phyloP scores from a whole-genome alignment of 106 monocot genomes.

The Chionographis japonica region DNA sequence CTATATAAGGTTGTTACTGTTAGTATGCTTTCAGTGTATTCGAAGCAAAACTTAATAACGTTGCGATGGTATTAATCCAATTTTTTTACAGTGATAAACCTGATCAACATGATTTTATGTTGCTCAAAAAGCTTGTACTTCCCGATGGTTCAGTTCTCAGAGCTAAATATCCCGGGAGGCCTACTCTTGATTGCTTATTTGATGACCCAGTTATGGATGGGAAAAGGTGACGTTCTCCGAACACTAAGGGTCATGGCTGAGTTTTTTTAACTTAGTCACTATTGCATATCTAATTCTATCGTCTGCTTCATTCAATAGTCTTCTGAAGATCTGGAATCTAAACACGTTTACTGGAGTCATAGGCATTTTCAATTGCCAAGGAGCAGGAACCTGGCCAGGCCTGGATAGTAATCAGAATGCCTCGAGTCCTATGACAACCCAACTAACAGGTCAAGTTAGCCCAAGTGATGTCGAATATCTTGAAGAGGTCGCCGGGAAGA shows the following conservation, averaged over 20 bases:
- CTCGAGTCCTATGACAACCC: background rate
- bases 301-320: constrained; percentile 9
- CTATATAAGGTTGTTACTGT: constrained; percentile 26
- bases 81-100: constrained; percentile 38
- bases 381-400: constrained; percentile 44
- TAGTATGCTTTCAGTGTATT: background rate
- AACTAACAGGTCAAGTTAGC: constrained; percentile 18
- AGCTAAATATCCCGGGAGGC: constrained; percentile 47
- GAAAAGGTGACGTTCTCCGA: constrained; percentile 14
- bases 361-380: constrained; percentile 53
- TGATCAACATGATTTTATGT: constrained; percentile 33
- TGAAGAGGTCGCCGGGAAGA: constrained; percentile 28
- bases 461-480: constrained; percentile 29
- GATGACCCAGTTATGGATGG: constrained; percentile 45
- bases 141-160: constrained; percentile 41
- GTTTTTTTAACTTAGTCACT: background rate
- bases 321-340: constrained; percentile 50
- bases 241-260: background rate
- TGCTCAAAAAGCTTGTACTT: constrained; percentile 44
- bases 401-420: constrained; percentile 1
- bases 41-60: background rate
- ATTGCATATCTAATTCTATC: background rate
- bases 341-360: constrained; percentile 33
- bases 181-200: constrained; percentile 45
- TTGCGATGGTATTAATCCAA: background rate